Conservation (phyloP, 2,329 filamentous ascomycete species). For the Elsinoe necatrix region DNA sequence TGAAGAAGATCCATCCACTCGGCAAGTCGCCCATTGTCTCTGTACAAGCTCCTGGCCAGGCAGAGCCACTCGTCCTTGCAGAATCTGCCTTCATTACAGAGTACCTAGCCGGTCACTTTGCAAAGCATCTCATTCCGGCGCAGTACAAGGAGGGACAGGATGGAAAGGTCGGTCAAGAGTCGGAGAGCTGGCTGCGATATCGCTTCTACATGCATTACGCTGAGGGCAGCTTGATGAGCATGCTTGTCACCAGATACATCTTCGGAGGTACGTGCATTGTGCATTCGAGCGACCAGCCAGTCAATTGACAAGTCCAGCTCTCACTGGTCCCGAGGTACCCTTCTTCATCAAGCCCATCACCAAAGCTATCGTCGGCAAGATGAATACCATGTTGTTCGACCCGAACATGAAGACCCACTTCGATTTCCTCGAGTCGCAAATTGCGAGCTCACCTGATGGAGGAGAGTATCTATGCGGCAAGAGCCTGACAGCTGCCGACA, state of each 20-base stretch:
- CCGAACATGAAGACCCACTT: slow-evolving; percentile 43
- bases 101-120: slow-evolving; percentile 67
- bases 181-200: slow-evolving; percentile 52
- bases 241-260: slow-evolving; percentile 57
- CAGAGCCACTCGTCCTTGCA: slow-evolving; percentile 56
- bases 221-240: slow-evolving; percentile 74
- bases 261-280: slow-evolving; percentile 41
- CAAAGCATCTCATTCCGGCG: slow-evolving; percentile 43
- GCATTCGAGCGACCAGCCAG: slow-evolving; percentile 31
- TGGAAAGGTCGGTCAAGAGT: slow-evolving; percentile 49
- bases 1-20: slow-evolving; percentile 71
- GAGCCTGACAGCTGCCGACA: slow-evolving; percentile 44
- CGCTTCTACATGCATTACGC: slow-evolving; percentile 72
- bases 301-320: slow-evolving; percentile 10
- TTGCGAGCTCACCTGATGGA: slow-evolving; percentile 38
- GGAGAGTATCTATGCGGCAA: slow-evolving; percentile 45
- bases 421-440: slow-evolving; percentile 43
- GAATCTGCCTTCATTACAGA: slow-evolving; percentile 76
- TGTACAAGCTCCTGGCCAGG: slow-evolving; percentile 44
- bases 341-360: slow-evolving; percentile 64
- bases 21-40: slow-evolving; percentile 79
- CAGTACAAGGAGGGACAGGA: slow-evolving; percentile 47
- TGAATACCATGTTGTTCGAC: slow-evolving; percentile 39
- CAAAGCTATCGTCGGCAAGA: slow-evolving; percentile 42
- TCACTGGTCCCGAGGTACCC: slow-evolving; percentile 37